These are phyloP conservation scores for Talaromyces islandicus DNA, from an alignment of 2,329 filamentous ascomycete species.

Conservation along the genomic window DNA sequence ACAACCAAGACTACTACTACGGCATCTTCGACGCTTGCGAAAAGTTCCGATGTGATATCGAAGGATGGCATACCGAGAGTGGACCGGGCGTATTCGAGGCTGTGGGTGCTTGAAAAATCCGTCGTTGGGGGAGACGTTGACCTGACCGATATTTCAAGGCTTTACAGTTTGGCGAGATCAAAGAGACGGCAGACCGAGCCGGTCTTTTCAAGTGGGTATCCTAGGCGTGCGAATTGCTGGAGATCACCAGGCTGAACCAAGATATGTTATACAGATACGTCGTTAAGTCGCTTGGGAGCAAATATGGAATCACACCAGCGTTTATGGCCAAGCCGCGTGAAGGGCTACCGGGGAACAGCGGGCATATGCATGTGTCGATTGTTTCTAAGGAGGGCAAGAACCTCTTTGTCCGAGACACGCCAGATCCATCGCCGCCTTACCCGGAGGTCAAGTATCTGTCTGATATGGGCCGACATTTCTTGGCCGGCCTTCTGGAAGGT, in stretches of 20 bases:
- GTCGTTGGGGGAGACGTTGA: background rate
- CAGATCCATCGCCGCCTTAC: constrained; percentile 66
- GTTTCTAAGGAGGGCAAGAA: constrained; percentile 77
- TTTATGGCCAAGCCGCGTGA: constrained; percentile 98
- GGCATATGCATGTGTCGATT: constrained; percentile 91
- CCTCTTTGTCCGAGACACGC: constrained; percentile 66
- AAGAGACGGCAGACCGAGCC: constrained; percentile 85
- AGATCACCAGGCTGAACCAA: background rate
- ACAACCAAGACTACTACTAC: constrained; percentile 92
- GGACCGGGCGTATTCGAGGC: constrained; percentile 95
- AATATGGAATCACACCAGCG: constrained; percentile 87
- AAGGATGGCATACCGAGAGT: constrained; percentile 94
- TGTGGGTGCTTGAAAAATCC: constrained; percentile 38
- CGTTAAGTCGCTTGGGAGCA: constrained; percentile 80
- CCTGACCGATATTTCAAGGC: constrained; percentile 42
- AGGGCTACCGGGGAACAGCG: constrained; percentile 87
- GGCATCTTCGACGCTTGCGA: constrained; percentile 75
- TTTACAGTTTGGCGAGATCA: constrained; percentile 81
- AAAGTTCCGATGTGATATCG: constrained; percentile 72
- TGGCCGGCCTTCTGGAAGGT: constrained; percentile 82
- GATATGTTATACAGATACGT: constrained; percentile 55
- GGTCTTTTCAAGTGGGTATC: constrained; percentile 75
- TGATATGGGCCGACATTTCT: constrained; percentile 84
- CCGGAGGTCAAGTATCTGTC: constrained; percentile 74
- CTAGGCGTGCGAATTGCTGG: background rate